Conservation (phyloP, 2,329 filamentous ascomycete species). For the Byssothecium circinans region DNA sequence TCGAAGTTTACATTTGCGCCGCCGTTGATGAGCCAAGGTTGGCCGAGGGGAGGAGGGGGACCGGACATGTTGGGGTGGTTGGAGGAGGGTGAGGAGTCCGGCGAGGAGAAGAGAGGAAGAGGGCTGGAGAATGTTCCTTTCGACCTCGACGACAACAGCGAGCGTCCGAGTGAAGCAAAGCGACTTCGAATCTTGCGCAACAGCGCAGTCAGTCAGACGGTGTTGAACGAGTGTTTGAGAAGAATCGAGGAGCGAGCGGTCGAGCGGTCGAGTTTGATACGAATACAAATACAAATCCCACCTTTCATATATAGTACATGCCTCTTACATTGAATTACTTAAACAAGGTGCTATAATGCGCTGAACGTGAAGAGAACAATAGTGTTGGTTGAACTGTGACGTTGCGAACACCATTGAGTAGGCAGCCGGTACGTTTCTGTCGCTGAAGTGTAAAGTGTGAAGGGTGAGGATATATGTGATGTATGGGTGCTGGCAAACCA, state of each 20-base stretch:
- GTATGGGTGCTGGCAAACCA: not conserved
- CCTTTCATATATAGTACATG: not conserved
- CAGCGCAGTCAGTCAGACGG: no score
- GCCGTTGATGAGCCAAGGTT: constrained; percentile 33
- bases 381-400: not conserved
- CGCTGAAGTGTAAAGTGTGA: not conserved
- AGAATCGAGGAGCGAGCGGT: not conserved
- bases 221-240: not conserved
- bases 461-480: not conserved
- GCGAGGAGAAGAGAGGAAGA: not conserved
- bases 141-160: no score
- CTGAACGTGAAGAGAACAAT: not conserved
- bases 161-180: no score
- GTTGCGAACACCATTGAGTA: not conserved
- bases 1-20: constrained; percentile 40
- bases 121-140: not conserved
- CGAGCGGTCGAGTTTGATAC: not conserved
- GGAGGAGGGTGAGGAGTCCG: not conserved
- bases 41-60: constrained; percentile 27
- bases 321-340: not conserved
- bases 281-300: no score
- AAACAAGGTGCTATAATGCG: not conserved
- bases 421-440: not conserved
- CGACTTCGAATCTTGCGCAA: no score
- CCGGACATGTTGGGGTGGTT: constrained; percentile 24